Evolutionary conservation across 257 asterid species (phyloP), one percentile per base, ranked within the genome.

Genomic region (Solanum pimpinellifolium): DNA sequence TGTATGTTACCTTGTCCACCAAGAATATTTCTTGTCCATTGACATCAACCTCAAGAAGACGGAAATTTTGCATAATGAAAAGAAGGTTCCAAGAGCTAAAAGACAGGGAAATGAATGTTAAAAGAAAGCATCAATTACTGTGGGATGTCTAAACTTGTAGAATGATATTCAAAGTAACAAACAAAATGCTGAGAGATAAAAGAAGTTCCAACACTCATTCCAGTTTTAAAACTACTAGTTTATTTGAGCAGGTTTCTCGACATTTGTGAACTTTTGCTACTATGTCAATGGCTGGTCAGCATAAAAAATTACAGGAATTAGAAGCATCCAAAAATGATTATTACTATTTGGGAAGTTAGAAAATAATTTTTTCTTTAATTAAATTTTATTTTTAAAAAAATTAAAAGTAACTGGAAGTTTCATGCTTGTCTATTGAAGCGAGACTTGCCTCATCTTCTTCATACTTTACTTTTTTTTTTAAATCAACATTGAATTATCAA

Each of bases 11-110:
- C 97, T 90, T 90, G 91, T 88, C 83, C 77, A 92, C 90, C 15
- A 39, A 89, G 92, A 95, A 93, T 27, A 87, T 92, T 83, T 90
- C 93, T 68, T 92, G 93, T 87, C 97, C 94, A 90, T 93, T 93
- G 86, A 93, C 93, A 85, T 93, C 94, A 74, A 94, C 91, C 92
- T 94, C 90, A 90, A 95, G 94, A 88, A 88, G 84, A 85, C 92
- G 75, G 87, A 87, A 84, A 90, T 85, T 92, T 74, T 87, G 88
- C 85, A 90, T 80, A 31, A 69, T 83, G 42, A 80, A 83, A 68
- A 20, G 70, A 62, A 49, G 88, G 81, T 25, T 33, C 62, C 88
- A 75, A 69, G 23, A n/a, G 18, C 60, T 29, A 80, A 47, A 80
- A 80, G 69, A 42, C 41, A 52, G 25, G 65, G 11, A 49, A 11